Base-by-base conservation (phyloP, 148 eudicot genomes). In the Cornus florida region DNA sequence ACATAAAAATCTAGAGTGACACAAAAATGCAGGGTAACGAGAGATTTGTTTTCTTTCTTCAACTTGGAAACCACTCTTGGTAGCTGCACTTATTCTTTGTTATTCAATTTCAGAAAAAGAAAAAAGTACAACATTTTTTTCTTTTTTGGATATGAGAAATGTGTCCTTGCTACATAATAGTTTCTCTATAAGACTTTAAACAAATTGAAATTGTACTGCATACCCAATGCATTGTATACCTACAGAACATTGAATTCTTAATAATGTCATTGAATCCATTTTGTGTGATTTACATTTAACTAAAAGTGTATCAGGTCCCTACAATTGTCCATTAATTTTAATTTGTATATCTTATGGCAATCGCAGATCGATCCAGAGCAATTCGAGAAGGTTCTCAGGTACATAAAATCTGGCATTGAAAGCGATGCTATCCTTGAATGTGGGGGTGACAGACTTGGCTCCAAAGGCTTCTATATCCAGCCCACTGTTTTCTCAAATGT, bases 401-500 rank as follows among this genome's bases (percentile, higher is more conserved):
- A 86, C 87, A 96, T 96, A 75, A 90, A 80, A 80, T 90, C 91
- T 35, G 99, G 99, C 33, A 57, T 81, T 3, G 95, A 96, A 41
- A 92, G 97, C 87, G 84, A 78, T 71, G 99, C 99, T 46, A 96
- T 89, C 69, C 94, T 96, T 39, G 97, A 93, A 82, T 96, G 98
- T 84, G 99, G 99, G 43, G 98, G 98, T 53, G 89, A 80, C 32
- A 83, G 84, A 73, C 16, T 89, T 9, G 99, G 99, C 72, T 87
- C 90, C 23, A 94, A 89, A 77, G 99, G 99, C 39, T 92, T 38
- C 92, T 96, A 85, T 69, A 77, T 96, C 71, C 91, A 96, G 82
- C 99, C 99, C 35, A 96, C 99, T 57, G 97, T 94, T 67, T 96
- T 96, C 87, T 92, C 99, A 6, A 80, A 90, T 86, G 99, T 96